A percentile compares a stretch with the other conserved stretches of the same genome.
phyloP scores from a whole-genome alignment of 164 flowering plant genomes.

The Dillenia suffruticosa region DNA sequence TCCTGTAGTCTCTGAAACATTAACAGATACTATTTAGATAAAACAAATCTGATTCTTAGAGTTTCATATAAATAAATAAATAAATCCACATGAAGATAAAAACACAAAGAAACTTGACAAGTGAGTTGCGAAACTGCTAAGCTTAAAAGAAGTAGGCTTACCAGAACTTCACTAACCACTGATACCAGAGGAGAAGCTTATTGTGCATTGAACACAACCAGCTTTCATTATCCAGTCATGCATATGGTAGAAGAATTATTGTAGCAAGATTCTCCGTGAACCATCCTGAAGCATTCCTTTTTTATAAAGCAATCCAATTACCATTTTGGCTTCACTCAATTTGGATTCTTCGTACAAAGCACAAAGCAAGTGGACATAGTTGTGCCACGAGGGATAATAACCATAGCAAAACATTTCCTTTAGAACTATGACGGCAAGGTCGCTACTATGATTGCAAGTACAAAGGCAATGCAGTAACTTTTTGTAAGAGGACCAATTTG shows the following conservation, averaged over 20 bases:
- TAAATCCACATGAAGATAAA: too few relatives aligned
- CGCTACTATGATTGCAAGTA: constrained; percentile 14
- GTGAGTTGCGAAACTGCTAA: not conserved
- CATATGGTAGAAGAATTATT: too few relatives aligned
- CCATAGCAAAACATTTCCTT: constrained; percentile 45
- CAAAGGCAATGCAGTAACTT: constrained; percentile 32
- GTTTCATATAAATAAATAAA: too few relatives aligned
- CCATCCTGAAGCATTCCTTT: constrained; percentile 21
- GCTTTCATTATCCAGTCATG: not conserved
- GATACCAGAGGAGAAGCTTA: constrained; percentile 11
- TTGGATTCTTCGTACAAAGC: constrained; percentile 29
- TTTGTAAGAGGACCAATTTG: constrained; percentile 34
- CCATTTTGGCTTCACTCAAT: constrained; percentile 28
- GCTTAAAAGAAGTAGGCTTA: not conserved
- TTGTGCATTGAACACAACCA: constrained; percentile 11
- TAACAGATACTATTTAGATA: too few relatives aligned
- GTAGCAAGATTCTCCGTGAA: constrained; percentile 7
- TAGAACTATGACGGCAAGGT: constrained; percentile 33
- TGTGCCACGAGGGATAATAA: constrained; percentile 25
- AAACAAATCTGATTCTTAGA: too few relatives aligned
- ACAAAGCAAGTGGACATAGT: constrained; percentile 26
- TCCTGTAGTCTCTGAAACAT: too few relatives aligned
- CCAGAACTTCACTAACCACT: constrained; percentile 7
- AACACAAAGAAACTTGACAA: not conserved
- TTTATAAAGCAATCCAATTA: constrained; percentile 21